These are phyloP conservation scores for Alternaria ventricosa DNA, from an alignment of 2,329 filamentous ascomycete species.

Conservation along the genomic window DNA sequence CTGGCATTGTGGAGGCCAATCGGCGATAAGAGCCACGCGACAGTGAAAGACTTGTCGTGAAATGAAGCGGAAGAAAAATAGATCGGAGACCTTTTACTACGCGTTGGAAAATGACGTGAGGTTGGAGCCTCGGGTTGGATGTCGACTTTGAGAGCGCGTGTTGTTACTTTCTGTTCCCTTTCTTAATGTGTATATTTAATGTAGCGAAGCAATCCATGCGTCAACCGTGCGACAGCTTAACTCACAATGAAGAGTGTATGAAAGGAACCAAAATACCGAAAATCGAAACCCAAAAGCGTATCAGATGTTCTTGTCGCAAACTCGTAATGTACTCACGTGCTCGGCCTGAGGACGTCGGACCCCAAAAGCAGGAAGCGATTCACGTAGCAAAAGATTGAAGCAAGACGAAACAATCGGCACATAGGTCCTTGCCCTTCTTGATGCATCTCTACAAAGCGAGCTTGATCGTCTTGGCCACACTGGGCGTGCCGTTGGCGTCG, in stretches of 20 bases:
- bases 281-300: background rate
- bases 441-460: background rate
- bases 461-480: constrained; percentile 54
- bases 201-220: background rate
- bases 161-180: background rate
- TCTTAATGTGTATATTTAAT: background rate
- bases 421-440: background rate
- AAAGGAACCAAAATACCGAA: background rate
- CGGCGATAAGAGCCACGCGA: background rate
- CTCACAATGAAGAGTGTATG: background rate
- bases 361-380: background rate
- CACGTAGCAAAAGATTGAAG: background rate
- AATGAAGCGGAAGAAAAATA: background rate
- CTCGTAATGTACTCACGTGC: background rate
- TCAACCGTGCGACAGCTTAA: background rate
- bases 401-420: background rate
- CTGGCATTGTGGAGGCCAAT: background rate
- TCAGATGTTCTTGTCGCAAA: background rate
- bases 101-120: background rate
- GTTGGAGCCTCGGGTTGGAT: background rate
- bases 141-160: background rate
- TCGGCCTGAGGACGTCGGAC: background rate
- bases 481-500: constrained; percentile 55
- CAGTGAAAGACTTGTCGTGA: background rate
- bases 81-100: background rate